Base-by-base conservation (phyloP, 2,329 filamentous ascomycete genomes). In the Plenodomus tracheiphilus region DNA sequence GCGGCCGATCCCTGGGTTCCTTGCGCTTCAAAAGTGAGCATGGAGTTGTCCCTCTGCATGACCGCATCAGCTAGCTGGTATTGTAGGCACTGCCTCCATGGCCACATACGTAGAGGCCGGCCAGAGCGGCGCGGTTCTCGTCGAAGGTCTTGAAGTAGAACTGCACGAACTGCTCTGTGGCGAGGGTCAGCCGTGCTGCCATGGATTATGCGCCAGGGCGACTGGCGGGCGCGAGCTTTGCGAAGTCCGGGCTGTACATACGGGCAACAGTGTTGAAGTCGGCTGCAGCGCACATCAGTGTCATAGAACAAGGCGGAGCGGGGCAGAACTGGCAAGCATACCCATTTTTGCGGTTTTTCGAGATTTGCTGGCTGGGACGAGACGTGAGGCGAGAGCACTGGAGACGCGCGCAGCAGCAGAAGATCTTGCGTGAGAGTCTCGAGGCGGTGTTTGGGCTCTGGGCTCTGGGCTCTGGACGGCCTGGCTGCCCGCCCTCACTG, bases 111-210 rank as follows among this genome's bases (percentile, higher is more conserved):
- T 97, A 97, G 78, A 97, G 89, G 54, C 76, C 68, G 13, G 74
- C 76, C 37, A 97, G 82, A 43, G 71, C 65, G 47, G 76, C 75
- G 67, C 91, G 87, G 75, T 92, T 81, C 53, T 69, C 56, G 73
- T 96, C 91, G 76, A 97, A 96, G 51, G 85, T 86, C 68, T 87
- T 80, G 83, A 96, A 97, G 85, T 97, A 97, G 81, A 87, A 93
- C 53, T 86, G 71, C 61, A 93, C 87, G 76, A 97, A 97, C 77
- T 95, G 84, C 74, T 87, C 92, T 97, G 66, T 51, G 19, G 37
- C 30, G 40, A 38, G 17, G 32, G 53, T 68, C 49, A 64, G 61
- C 56, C 49, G 46, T 30, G 34, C 13, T 40, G 25, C 32, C 37
- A 39, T 17, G 20, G 34, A 25, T 35, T 11, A 13, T 32, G 35